Conservation (phyloP, 2,329 filamentous ascomycete genomes). For the Chlorencoelia australis region DNA sequence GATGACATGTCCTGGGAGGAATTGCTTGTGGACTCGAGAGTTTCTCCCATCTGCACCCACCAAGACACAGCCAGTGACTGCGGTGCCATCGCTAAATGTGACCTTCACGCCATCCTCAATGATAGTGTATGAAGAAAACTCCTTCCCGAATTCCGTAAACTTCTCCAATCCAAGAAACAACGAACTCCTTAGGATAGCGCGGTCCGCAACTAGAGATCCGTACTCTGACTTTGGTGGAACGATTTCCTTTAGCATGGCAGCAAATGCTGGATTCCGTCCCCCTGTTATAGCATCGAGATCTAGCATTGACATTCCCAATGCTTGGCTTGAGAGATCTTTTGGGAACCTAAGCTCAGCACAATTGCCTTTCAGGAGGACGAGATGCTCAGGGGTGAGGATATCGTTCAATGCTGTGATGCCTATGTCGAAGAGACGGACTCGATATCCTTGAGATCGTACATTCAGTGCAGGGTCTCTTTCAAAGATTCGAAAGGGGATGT, state of each 20-base stretch:
- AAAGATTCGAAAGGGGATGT: conserved; percentile 1
- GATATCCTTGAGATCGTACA: conserved; percentile 26
- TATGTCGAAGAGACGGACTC: conserved; percentile 25
- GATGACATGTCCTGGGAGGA: conserved; percentile 27
- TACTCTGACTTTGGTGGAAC: too few species aligned
- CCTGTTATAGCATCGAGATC: conserved; percentile 10
- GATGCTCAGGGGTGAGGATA: conserved; percentile 10
- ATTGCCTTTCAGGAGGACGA: conserved; percentile 15
- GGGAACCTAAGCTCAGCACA: too few species aligned
- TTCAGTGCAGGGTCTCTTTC: neutral
- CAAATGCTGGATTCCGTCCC: neutral
- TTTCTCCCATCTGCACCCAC: conserved; percentile 32
- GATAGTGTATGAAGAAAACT: conserved; percentile 15
- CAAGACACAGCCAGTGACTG: conserved; percentile 26
- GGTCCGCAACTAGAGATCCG: conserved; percentile 26
- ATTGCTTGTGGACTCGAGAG: conserved; percentile 29
- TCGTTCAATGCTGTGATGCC: conserved; percentile 16
- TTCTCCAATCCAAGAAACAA: conserved; percentile 25
- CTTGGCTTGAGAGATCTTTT: too few species aligned
- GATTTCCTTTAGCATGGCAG: neutral
- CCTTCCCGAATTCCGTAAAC: conserved; percentile 27
- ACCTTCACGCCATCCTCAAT: conserved; percentile 16
- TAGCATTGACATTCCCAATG: conserved; percentile 6
- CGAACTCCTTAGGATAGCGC: conserved; percentile 27
- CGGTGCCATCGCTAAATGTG: conserved; percentile 28